Evolutionary conservation across 768 basidiomycete species (phyloP), one percentile per base, ranked within the genome.

Genomic region (Suillus sp.): DNA sequence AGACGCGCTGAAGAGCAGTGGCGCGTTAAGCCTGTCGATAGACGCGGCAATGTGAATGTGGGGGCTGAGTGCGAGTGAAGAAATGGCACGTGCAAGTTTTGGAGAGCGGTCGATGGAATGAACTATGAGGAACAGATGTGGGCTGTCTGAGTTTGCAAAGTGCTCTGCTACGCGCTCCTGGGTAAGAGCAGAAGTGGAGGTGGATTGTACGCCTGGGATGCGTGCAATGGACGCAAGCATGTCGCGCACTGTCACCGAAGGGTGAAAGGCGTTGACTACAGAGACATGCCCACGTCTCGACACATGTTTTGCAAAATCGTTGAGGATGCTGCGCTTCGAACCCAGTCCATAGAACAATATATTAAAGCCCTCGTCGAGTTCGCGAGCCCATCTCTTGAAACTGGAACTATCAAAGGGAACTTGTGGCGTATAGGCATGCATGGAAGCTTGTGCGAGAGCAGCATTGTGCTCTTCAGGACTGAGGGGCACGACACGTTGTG

Each of bases 311-410:
- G 90, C 93, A 62, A 97, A 92, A 25, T 84, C 78, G 71, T 96
- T 92, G 37, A 99, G 78, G 10, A 90, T 67, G 20, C 71, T 73
- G 61, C 93, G 82, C 73, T 99, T 99, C 22, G 93, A 96, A 6
- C 96, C 96, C 69, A 87, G 85, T 1, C 96, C 96, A 69, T 94
- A 93, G 74, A 93, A 88, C 22, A 96, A 75, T 50, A 98, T 78
- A 74, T 93, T 95, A 81, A 95, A 98, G 1, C 94, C 95, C 71
- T 89, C 84, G 2, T 80, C 78, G 30, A 98, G 81, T 74, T 98
- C 94, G 65, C 81, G 78, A 50, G 84, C 76, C 72, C 90, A 91
- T 48, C 87, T 84, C 27, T 80, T 77, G 69, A 90, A 88, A 20
- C 85, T 77, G 37, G 30, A 55, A 8, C 6, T 18, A 25, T 54